phyloP scores from a whole-genome alignment of 768 basidiomycete species.

The Mycena galopus region DNA sequence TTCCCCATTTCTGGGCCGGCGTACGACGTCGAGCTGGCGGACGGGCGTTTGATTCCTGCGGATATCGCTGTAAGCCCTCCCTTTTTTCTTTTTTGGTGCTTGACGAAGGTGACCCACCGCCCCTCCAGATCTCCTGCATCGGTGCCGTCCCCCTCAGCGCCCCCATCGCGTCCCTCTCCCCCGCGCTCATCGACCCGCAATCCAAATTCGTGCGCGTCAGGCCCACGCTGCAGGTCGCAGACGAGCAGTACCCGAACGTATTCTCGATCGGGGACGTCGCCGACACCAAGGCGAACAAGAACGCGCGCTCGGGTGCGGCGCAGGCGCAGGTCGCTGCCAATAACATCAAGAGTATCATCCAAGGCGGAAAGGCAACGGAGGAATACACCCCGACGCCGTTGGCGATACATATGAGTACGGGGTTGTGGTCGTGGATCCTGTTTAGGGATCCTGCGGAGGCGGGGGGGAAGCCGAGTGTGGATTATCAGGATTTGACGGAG shows the following conservation, averaged over 20 bases:
- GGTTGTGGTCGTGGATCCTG: conserved; percentile 46
- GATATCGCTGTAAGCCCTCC: conserved; percentile 54
- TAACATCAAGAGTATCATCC: conserved; percentile 56
- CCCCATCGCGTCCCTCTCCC: conserved; percentile 41
- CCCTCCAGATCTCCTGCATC: conserved; percentile 47
- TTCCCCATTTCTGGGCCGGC: conserved; percentile 46
- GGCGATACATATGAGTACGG: conserved; percentile 61
- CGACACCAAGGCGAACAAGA: conserved; percentile 61
- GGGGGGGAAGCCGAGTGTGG: conserved; percentile 28
- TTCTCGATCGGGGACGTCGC: conserved; percentile 65
- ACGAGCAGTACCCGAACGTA: conserved; percentile 49
- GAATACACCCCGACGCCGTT: conserved; percentile 50
- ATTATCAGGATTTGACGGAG: conserved; percentile 26
- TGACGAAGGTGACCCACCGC: too few relatives aligned
- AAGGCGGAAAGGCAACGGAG: conserved; percentile 40
- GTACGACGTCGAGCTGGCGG: conserved; percentile 49
- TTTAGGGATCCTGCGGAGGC: conserved; percentile 39
- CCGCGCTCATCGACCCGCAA: conserved; percentile 32
- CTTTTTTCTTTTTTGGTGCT: background rate
- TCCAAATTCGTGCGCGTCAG: conserved; percentile 38
- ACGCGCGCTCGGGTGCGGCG: conserved; percentile 54
- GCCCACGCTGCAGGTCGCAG: conserved; percentile 43
- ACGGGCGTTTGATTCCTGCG: conserved; percentile 54
- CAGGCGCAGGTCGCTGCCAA: conserved; percentile 56
- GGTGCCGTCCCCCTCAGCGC: conserved; percentile 46